A percentile compares a stretch with the other conserved stretches of the same genome.
Conservation (phyloP, 2,329 filamentous ascomycete genomes). For the Beauveria medogensis region DNA sequence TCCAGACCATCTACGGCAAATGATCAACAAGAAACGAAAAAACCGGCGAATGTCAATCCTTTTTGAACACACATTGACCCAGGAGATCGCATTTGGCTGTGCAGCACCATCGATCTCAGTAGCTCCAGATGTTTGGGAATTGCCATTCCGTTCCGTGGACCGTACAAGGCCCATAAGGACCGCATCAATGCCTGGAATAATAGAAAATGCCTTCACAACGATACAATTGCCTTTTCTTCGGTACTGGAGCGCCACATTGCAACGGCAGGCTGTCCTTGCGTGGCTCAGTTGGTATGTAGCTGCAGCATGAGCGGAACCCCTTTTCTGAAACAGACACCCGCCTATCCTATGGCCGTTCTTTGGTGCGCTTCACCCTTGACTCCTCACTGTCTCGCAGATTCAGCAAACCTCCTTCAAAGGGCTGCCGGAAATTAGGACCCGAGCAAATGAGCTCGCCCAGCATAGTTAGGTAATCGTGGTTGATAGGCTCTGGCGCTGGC, state of each 20-base stretch:
- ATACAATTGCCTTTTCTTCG: too few species aligned
- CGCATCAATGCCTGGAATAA: too few species aligned
- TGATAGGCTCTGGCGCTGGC: not conserved
- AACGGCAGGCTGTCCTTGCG: too few species aligned
- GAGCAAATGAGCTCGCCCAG: constrained; percentile 7
- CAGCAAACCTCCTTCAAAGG: not conserved
- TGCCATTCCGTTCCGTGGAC: too few species aligned
- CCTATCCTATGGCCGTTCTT: not conserved
- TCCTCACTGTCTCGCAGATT: not conserved
- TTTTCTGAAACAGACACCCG: constrained; percentile 5
- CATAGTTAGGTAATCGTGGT: not conserved
- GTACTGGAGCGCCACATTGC: too few species aligned
- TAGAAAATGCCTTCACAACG: too few species aligned
- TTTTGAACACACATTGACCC: too few species aligned
- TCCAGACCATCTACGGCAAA: not conserved
- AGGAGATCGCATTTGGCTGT: too few species aligned
- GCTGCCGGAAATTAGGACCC: not conserved
- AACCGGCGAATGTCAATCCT: not conserved
- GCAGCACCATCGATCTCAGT: too few species aligned
- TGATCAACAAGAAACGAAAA: not conserved
- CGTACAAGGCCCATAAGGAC: too few species aligned
- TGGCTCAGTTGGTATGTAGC: too few species aligned
- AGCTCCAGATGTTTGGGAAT: too few species aligned
- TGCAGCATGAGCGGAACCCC: not conserved
- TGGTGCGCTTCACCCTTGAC: not conserved